A percentile compares a stretch with the other conserved stretches of the same genome.
Evolutionary conservation across 805 yeast species (phyloP).

Genomic region (Myxozyma neglecta): DNA sequence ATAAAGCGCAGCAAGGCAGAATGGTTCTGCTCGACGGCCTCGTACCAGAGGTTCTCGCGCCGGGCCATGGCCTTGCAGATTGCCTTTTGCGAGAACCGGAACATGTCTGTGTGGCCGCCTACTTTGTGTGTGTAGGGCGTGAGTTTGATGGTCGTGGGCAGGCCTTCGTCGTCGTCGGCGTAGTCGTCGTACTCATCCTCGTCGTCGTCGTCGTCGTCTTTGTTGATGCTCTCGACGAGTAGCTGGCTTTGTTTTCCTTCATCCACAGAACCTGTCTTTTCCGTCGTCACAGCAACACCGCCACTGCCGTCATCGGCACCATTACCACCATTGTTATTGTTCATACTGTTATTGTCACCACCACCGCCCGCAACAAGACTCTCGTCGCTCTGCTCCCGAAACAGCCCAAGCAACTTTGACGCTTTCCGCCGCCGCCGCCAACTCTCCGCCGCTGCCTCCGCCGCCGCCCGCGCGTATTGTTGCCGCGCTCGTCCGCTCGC

Average conservation of each 20-base stretch:
- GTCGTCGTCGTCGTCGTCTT: neutral
- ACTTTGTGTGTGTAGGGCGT: conserved; percentile 91
- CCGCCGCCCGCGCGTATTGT: conserved; percentile 26
- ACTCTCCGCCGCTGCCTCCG: conserved; percentile 27
- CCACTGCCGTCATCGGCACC: neutral
- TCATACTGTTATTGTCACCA: no score
- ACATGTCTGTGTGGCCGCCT: conserved; percentile 98
- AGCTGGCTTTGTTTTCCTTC: no score
- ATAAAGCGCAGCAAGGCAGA: conserved; percentile 75
- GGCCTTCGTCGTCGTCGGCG: conserved; percentile 23
- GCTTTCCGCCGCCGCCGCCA: conserved; percentile 40
- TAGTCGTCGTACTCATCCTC: conserved; percentile 30
- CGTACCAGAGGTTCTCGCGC: conserved; percentile 90
- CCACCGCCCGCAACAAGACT: neutral
- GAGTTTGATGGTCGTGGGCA: conserved; percentile 73
- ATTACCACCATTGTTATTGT: no score
- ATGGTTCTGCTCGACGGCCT: conserved; percentile 75
- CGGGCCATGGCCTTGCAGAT: conserved; percentile 92
- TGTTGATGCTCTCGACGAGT: conserved; percentile 32
- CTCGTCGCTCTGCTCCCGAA: neutral
- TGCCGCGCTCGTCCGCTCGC: neutral
- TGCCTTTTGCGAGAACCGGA: conserved; percentile 84
- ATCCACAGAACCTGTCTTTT: no score
- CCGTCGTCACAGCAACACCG: neutral
- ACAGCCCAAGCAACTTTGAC: conserved; percentile 43